Conservation (phyloP, 2,329 filamentous ascomycete species). For the Neofusicoccum kwambonambiense region DNA sequence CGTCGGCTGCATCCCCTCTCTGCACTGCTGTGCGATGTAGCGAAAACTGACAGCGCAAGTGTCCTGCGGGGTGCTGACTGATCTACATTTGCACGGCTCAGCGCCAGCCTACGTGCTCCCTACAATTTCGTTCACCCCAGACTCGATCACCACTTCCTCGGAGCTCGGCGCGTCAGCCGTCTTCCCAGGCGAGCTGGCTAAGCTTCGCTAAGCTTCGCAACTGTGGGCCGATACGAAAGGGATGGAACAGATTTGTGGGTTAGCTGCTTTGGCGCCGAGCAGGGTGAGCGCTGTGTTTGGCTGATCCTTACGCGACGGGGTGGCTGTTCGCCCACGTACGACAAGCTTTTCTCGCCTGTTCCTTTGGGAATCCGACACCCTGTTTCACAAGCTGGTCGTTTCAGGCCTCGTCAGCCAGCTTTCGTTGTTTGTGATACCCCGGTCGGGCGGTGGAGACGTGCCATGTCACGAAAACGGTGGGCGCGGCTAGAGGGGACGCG, state of each 20-base stretch:
- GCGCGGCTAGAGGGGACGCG: neutral
- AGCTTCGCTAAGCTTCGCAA: slow-evolving; percentile 6
- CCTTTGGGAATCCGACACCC: neutral
- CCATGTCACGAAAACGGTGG: neutral
- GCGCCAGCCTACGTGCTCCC: neutral
- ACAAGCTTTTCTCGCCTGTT: neutral
- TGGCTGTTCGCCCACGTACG: neutral
- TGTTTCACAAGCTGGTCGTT: neutral
- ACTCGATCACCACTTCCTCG: neutral
- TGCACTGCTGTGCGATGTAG: neutral
- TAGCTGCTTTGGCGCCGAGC: neutral
- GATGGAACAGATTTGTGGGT: neutral
- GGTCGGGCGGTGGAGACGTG: neutral
- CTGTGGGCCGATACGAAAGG: neutral
- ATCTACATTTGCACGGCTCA: too few species aligned
- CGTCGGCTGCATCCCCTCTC: too few species aligned
- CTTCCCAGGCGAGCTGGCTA: neutral
- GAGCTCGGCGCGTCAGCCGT: neutral
- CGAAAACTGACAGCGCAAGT: neutral
- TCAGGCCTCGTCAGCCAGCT: neutral
- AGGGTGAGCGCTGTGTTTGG: neutral
- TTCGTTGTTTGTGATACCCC: neutral
- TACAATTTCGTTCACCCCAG: neutral
- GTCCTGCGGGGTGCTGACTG: neutral
- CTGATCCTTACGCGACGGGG: neutral